Percentiles rank a stretch among this genome's conserved stretches.
Evolutionary conservation across 2,329 filamentous ascomycete genomes (phyloP).

Genomic region (Pseudogymnoascus verrucosus): DNA sequence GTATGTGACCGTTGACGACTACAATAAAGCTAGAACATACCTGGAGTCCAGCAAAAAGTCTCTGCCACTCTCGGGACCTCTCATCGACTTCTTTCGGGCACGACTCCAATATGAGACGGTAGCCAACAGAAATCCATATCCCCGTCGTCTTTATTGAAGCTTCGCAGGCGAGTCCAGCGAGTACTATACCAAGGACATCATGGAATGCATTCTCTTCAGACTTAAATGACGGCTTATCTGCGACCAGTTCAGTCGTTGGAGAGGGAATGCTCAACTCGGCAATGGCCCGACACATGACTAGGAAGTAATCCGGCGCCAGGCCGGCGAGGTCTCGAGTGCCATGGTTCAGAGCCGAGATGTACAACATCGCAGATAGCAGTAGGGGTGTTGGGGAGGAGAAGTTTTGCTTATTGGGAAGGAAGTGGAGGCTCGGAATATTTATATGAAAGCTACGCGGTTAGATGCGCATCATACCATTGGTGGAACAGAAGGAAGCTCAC

Average conservation of each 20-base stretch:
- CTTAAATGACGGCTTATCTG: constrained; percentile 14
- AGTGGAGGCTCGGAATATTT: constrained; percentile 37
- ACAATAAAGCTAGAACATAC: constrained; percentile 9
- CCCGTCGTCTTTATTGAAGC: constrained; percentile 36
- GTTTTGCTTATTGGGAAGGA: constrained; percentile 35
- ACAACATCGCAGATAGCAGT: constrained; percentile 37
- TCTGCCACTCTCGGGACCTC: constrained; percentile 33
- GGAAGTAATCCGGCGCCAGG: constrained; percentile 33
- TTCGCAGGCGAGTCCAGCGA: constrained; percentile 35
- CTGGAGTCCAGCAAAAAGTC: constrained; percentile 31
- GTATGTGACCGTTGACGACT: constrained; percentile 5
- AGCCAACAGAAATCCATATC: constrained; percentile 37
- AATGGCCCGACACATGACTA: constrained; percentile 32
- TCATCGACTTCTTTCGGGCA: constrained; percentile 34
- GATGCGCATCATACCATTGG: neutral
- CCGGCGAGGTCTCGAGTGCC: constrained; percentile 28
- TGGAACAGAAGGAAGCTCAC: constrained; percentile 16
- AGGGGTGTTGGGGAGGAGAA: constrained; percentile 37
- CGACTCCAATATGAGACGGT: constrained; percentile 34
- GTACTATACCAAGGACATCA: constrained; percentile 34
- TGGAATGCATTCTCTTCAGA: constrained; percentile 36
- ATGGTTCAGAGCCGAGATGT: constrained; percentile 31
- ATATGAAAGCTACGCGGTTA: constrained; percentile 33
- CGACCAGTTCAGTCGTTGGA: constrained; percentile 21
- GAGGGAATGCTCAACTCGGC: constrained; percentile 33